Conservation (phyloP, 129 eudicot species). For the Flaveria robusta region DNA sequence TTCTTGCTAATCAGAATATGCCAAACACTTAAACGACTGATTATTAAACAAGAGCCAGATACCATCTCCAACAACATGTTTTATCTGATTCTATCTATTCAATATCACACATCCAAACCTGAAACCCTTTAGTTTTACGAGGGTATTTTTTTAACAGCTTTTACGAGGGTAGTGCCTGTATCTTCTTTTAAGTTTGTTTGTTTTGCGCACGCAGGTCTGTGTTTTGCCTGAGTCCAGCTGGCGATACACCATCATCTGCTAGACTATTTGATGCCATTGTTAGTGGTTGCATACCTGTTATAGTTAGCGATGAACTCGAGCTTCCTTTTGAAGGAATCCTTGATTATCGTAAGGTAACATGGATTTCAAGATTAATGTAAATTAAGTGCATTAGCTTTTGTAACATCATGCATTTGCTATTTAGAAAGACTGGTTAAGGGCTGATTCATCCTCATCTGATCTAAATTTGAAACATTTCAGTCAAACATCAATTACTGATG, state of each 20-base stretch:
- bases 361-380: neutral
- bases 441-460: neutral
- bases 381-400: neutral
- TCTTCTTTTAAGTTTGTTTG: conserved; percentile 25
- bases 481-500: conserved; percentile 8
- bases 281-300: conserved; percentile 97
- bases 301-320: conserved; percentile 93
- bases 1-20: neutral
- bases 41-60: neutral
- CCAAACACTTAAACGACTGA: neutral
- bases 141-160: too few relatives aligned
- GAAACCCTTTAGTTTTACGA: neutral
- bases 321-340: conserved; percentile 99
- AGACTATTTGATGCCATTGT: conserved; percentile 97
- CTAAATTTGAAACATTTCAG: neutral
- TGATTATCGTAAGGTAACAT: conserved; percentile 84
- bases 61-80: neutral
- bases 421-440: neutral
- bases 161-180: neutral
- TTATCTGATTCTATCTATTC: neutral
- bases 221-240: conserved; percentile 96
- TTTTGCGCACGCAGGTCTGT: conserved; percentile 63
- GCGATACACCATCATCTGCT: conserved; percentile 99
- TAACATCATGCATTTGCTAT: neutral
- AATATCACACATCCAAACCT: neutral